These are phyloP conservation scores for Ceratobasidium sp. DNA, from an alignment of 1,284 basidiomycete genomes.

Conservation along the genomic window DNA sequence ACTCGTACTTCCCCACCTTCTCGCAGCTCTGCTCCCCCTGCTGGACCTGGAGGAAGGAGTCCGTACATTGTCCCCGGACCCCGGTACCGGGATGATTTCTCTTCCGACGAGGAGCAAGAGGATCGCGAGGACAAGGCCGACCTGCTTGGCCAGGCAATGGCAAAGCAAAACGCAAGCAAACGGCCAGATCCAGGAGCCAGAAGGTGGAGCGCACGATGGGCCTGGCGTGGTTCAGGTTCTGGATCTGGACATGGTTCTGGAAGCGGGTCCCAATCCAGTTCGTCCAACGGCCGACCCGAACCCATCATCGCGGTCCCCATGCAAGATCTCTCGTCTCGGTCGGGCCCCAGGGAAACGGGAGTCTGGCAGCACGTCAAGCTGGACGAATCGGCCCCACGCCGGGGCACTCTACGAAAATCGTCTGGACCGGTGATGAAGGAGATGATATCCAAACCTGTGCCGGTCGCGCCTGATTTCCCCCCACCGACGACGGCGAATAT, in stretches of 20 bases:
- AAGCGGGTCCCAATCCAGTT: not conserved
- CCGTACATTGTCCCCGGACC: slow-evolving; percentile 33
- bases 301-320: slow-evolving; percentile 3
- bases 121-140: slow-evolving; percentile 5
- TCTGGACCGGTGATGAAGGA: slow-evolving; percentile 3
- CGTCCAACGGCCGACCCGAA: not conserved
- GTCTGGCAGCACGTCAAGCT: slow-evolving; percentile 28
- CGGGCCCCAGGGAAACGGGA: not conserved
- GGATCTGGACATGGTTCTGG: slow-evolving; percentile 6
- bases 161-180: too few species aligned
- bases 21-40: not conserved
- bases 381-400: slow-evolving; percentile 5
- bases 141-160: not conserved
- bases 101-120: slow-evolving; percentile 9
- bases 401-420: slow-evolving; percentile 7
- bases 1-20: not conserved
- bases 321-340: not conserved
- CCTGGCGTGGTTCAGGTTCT: slow-evolving; percentile 28
- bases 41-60: slow-evolving; percentile 4
- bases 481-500: slow-evolving; percentile 6
- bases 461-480: slow-evolving; percentile 23
- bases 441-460: slow-evolving; percentile 34
- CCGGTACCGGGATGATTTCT: slow-evolving; percentile 22
- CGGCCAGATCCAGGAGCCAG: not conserved
- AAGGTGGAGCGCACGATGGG: slow-evolving; percentile 22